Evolutionary conservation across 495 filamentous ascomycete species (phyloP), one percentile per base, ranked within the genome.

Genomic region (Hypoxylon lienhwacheense): DNA sequence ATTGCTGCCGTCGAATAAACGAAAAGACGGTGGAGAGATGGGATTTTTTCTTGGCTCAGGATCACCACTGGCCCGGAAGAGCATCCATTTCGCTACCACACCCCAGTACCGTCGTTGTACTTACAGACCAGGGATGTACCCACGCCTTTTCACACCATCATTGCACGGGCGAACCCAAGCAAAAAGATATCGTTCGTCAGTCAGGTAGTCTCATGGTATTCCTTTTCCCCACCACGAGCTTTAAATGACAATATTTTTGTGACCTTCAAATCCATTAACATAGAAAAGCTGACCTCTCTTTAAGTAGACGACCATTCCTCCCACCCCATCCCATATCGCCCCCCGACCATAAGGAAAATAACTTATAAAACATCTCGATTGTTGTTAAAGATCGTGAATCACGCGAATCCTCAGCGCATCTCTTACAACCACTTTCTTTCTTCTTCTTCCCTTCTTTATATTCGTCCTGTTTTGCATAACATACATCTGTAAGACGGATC

Each of bases 391-490:
- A 57, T 26, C 51, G 57, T 59, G 55, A 67, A 62, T 67, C 37
- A 53, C 62, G 58, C 65, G 44, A 57, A 65, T 53, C 37, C 56
- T 28, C 39, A 37, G 48, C 41, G 34, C 51, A 50, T 55, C 41
- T 39, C 53, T 57, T 53, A 58, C 54, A 51, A 55, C 44, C 36
- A 55, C 47, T 12, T 47, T 51, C 63, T 47, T 53, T 52, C 37
- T 50, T 54, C 21, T 26, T 26, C 8, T 26, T 5, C 24, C n/a
- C 47, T 52, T 52, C 32, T 54, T 54, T 59, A 49, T 44, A 49
- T 43, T 56, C 58, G 63, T 57, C 70, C 59, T 65, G 61, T 61
- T 52, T 66, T 70, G 44, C 59, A 40, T 64, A 54, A 31, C 54
- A 50, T 24, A 44, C 43, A 47, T 56, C 53, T 61, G 58, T 61